These are phyloP conservation scores for Chytriomyces confervae DNA, from an alignment of 192 early-diverging fungal species.

Conservation along the genomic window DNA sequence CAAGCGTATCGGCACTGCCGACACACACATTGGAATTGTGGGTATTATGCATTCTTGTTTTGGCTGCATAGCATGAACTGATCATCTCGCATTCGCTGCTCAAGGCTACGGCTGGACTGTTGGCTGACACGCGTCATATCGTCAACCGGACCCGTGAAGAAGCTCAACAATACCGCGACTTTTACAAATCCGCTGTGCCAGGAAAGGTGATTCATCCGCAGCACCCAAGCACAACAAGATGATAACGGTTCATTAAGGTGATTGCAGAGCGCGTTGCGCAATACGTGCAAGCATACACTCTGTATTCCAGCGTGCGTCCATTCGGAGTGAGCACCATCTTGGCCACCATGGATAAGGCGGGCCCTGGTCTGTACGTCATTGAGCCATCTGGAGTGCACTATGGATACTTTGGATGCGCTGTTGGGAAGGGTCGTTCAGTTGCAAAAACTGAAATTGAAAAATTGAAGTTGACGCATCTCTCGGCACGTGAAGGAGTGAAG, in stretches of 20 bases:
- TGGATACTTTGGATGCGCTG: constrained; percentile 94
- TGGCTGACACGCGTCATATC: constrained; percentile 90
- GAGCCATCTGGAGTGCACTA: constrained; percentile 97
- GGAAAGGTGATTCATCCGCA: constrained; percentile 66
- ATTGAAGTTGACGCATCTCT: constrained; percentile 82
- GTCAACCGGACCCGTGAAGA: constrained; percentile 91
- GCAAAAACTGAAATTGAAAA: constrained; percentile 99
- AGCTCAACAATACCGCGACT: constrained; percentile 83
- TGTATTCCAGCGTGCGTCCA: constrained; percentile 94
- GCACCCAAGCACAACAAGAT: not conserved
- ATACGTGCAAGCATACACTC: constrained; percentile 95
- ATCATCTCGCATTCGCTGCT: not conserved
- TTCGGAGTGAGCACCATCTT: constrained; percentile 89
- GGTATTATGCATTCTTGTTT: not conserved
- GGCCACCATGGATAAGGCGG: constrained; percentile 77
- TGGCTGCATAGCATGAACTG: not conserved
- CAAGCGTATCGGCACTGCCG: constrained; percentile 89
- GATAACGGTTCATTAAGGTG: constrained; percentile 46
- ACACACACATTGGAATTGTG: constrained; percentile 93
- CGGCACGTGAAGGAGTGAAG: constrained; percentile 85
- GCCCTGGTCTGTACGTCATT: constrained; percentile 90
- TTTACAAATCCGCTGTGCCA: constrained; percentile 82
- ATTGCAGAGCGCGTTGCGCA: constrained; percentile 92
- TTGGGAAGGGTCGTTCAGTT: constrained; percentile 94
- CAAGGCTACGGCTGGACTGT: constrained; percentile 87